Evolutionary conservation across 1,139 yeast genomes (phyloP).

Genomic region (Starmera stellimalicola): DNA sequence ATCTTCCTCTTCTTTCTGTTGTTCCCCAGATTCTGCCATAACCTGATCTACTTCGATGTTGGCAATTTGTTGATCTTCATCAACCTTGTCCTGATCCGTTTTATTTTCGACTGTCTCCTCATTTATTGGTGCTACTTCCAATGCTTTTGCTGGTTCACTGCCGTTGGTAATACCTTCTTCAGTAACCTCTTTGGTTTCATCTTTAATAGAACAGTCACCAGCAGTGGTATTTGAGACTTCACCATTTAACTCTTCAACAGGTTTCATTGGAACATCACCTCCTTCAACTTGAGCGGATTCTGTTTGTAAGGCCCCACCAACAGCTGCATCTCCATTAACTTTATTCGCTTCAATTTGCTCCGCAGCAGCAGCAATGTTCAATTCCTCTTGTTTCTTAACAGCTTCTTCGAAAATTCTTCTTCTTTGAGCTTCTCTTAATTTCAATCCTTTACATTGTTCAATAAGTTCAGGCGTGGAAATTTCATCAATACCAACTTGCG

Average conservation of each 20-base stretch:
- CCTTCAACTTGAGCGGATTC: slow-evolving; percentile 2
- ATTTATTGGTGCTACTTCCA: not conserved
- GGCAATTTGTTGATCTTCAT: not conserved
- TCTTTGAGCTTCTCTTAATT: slow-evolving; percentile 55
- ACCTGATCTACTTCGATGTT: not conserved
- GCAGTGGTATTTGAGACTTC: not conserved
- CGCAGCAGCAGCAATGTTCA: slow-evolving; percentile 2
- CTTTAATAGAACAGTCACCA: no score
- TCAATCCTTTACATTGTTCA: slow-evolving; percentile 66
- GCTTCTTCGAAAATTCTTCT: slow-evolving; percentile 36
- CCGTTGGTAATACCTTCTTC: not conserved
- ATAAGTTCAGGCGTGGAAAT: slow-evolving; percentile 65
- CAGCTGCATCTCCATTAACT: slow-evolving; percentile 3
- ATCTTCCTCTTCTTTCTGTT: slow-evolving; percentile 1
- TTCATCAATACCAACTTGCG: slow-evolving; percentile 92
- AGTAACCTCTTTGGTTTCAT: no score
- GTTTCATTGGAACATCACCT: not conserved
- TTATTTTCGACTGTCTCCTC: not conserved
- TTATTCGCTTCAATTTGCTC: not conserved
- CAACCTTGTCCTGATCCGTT: not conserved
- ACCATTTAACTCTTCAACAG: not conserved
- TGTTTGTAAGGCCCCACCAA: slow-evolving; percentile 1
- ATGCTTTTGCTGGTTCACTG: not conserved
- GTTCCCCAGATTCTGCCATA: not conserved
- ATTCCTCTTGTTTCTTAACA: slow-evolving; percentile 9